A percentile compares a stretch with the other conserved stretches of the same genome.
Evolutionary conservation across 2,329 filamentous ascomycete species (phyloP).

Genomic region (Biscogniauxia mediterranea): DNA sequence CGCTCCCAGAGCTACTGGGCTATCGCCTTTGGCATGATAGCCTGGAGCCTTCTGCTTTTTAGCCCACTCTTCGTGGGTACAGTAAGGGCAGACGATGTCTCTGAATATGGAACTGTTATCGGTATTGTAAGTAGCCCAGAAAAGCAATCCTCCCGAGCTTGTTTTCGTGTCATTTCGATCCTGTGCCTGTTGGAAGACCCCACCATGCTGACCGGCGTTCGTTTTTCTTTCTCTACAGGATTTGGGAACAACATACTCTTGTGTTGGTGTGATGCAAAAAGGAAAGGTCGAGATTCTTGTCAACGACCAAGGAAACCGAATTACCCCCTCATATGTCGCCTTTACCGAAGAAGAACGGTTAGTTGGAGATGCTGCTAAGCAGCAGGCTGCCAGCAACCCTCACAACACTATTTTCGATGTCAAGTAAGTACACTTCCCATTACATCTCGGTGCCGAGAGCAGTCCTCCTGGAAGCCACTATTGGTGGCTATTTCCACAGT

Average conservation of each 20-base stretch:
- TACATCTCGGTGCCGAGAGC: neutral
- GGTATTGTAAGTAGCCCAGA: slow-evolving; percentile 66
- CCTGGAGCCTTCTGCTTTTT: slow-evolving; percentile 89
- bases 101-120: slow-evolving; percentile 84
- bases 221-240: slow-evolving; percentile 44
- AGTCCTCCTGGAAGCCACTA: neutral
- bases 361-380: slow-evolving; percentile 96
- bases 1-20: slow-evolving; percentile 67
- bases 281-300: slow-evolving; percentile 94
- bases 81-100: slow-evolving; percentile 69
- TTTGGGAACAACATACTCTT: slow-evolving; percentile 85
- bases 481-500: too few species aligned
- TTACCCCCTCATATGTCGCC: slow-evolving; percentile 91
- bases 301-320: slow-evolving; percentile 96
- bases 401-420: slow-evolving; percentile 74
- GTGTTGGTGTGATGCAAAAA: slow-evolving; percentile 93
- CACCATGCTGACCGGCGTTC: slow-evolving; percentile 3
- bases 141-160: too few species aligned
- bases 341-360: slow-evolving; percentile 97
- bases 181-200: neutral
- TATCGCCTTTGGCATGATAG: slow-evolving; percentile 82
- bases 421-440: slow-evolving; percentile 62
- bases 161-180: neutral
- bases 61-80: slow-evolving; percentile 81
- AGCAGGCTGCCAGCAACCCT: slow-evolving; percentile 83